These are phyloP conservation scores for Anthracocystis walkeri DNA, from an alignment of 1,284 basidiomycete genomes.

Conservation along the genomic window DNA sequence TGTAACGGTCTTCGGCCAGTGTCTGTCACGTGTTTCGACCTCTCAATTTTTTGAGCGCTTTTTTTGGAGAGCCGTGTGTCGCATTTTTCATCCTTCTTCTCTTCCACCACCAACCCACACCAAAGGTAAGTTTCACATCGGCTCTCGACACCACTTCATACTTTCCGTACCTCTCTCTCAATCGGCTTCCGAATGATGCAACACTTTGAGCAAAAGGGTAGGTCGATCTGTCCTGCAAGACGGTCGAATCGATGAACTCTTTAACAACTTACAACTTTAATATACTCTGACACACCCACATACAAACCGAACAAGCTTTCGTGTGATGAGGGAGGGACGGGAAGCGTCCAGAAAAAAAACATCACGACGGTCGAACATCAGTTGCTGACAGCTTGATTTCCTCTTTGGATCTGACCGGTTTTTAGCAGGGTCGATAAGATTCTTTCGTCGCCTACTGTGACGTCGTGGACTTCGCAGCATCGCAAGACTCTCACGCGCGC, in stretches of 20 bases:
- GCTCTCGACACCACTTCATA: background rate
- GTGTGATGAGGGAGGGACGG: background rate
- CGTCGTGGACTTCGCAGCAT: background rate
- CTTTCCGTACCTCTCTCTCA: background rate
- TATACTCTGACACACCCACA: conserved; percentile 47
- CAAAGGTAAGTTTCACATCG: conserved; percentile 17
- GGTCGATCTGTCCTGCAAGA: conserved; percentile 46
- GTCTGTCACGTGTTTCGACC: no score
- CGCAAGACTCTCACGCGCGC: background rate
- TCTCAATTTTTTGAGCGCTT: no score
- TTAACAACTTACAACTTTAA: conserved; percentile 54
- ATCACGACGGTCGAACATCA: background rate
- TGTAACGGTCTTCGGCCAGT: no score
- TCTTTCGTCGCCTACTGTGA: background rate
- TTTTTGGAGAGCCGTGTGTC: no score
- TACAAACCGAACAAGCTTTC: background rate
- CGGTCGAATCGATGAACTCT: conserved; percentile 42
- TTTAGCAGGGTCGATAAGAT: background rate
- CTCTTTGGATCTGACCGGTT: no score
- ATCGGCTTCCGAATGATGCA: conserved; percentile 28
- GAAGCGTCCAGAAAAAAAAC: background rate
- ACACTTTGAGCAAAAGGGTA: conserved; percentile 30
- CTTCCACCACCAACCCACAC: conserved; percentile 25
- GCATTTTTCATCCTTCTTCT: conserved; percentile 5
- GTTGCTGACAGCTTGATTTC: conserved; percentile 4